These are phyloP conservation scores for Penicillium roqueforti DNA, from an alignment of 495 filamentous ascomycete species.

Conservation along the genomic window DNA sequence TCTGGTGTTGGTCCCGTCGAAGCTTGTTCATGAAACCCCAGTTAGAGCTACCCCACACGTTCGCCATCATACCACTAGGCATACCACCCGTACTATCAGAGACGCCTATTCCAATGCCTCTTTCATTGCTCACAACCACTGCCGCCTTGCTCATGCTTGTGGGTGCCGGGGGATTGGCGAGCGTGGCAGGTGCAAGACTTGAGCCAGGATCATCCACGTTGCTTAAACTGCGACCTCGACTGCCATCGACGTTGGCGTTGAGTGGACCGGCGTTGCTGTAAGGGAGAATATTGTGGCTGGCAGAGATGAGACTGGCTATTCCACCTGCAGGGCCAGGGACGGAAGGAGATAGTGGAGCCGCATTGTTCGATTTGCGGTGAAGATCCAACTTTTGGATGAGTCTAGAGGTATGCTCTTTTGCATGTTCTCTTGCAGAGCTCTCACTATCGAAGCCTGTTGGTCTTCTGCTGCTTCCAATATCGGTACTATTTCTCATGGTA, in stretches of 20 bases:
- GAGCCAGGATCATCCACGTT: constrained; percentile 46
- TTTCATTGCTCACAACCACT: constrained; percentile 74
- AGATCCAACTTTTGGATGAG: constrained; percentile 92
- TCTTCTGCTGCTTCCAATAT: constrained; percentile 51
- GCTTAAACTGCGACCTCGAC: constrained; percentile 30
- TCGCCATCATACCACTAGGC: constrained; percentile 82
- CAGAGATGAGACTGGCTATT: constrained; percentile 83
- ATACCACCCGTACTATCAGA: constrained; percentile 63
- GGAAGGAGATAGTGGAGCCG: constrained; percentile 32
- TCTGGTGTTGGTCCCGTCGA: constrained; percentile 51
- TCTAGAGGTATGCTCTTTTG: constrained; percentile 71
- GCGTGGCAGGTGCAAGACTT: constrained; percentile 74
- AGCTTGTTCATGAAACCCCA: constrained; percentile 74
- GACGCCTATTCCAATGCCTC: constrained; percentile 55
- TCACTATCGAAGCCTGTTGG: constrained; percentile 44
- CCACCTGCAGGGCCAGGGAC: constrained; percentile 53
- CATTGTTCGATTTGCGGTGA: constrained; percentile 70
- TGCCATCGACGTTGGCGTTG: constrained; percentile 29
- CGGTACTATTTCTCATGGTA: constrained; percentile 64
- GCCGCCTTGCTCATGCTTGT: constrained; percentile 87
- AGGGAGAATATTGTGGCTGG: constrained; percentile 73
- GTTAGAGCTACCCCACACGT: constrained; percentile 83
- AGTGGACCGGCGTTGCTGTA: constrained; percentile 44
- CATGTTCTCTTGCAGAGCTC: constrained; percentile 61
- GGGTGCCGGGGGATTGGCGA: constrained; percentile 79